Evolutionary conservation across 2,329 filamentous ascomycete genomes (phyloP).

Genomic region (Helotiales sp.): DNA sequence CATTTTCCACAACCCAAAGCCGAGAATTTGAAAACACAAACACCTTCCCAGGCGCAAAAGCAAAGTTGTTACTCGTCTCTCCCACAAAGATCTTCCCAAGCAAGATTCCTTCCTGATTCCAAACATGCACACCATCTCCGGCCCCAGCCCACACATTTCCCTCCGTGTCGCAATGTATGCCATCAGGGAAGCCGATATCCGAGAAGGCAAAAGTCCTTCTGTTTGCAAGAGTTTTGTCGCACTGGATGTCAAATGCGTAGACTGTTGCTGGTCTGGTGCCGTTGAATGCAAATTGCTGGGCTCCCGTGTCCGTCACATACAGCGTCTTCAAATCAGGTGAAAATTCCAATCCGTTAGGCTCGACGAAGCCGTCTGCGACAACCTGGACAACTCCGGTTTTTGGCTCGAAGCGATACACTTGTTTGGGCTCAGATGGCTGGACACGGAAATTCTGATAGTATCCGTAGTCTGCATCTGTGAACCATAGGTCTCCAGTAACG

Average conservation of each 20-base stretch:
- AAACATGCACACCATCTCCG: slow-evolving; percentile 15
- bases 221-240: background rate
- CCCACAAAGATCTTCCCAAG: slow-evolving; percentile 18
- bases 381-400: slow-evolving; percentile 8
- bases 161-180: slow-evolving; percentile 13
- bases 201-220: slow-evolving; percentile 13
- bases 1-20: slow-evolving; percentile 17
- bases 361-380: slow-evolving; percentile 8
- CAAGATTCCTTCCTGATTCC: slow-evolving; percentile 5
- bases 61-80: slow-evolving; percentile 18
- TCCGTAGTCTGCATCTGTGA: slow-evolving; percentile 16
- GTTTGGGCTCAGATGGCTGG: slow-evolving; percentile 3
- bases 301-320: slow-evolving; percentile 14
- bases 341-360: slow-evolving; percentile 17
- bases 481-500: slow-evolving; percentile 15
- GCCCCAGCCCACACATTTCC: slow-evolving; percentile 13
- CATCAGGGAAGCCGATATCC: slow-evolving; percentile 5
- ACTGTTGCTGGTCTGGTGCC: slow-evolving; percentile 7
- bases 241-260: slow-evolving; percentile 10
- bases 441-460: slow-evolving; percentile 8
- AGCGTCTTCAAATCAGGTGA: slow-evolving; percentile 11
- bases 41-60: slow-evolving; percentile 14
- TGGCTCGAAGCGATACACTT: slow-evolving; percentile 17
- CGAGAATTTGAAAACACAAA: slow-evolving; percentile 16
- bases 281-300: slow-evolving; percentile 11